Evolutionary conservation across 2,329 filamentous ascomycete genomes (phyloP), one percentile per base, ranked within the genome.

Genomic region (Aspergillus costaricaensis): DNA sequence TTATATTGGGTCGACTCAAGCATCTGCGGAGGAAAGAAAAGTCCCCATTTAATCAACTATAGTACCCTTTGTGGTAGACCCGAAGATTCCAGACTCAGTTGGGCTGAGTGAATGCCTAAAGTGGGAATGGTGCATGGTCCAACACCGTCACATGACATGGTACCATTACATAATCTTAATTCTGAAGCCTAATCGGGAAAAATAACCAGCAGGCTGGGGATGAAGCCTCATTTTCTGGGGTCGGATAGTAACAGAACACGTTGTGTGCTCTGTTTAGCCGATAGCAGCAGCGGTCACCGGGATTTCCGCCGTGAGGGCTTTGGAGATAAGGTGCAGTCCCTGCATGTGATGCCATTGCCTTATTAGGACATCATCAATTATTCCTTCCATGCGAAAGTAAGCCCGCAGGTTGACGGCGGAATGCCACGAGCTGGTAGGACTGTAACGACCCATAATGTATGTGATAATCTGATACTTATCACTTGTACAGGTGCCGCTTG

Each of bases 401-500:
- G 41, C 39, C 53, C 41, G 15, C 27, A 30, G n/a, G 53, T n/a
- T 43, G 53, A 55, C 53, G 39, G 53, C 39, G 43, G 53, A 55
- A 55, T 55, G 53, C 53, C 53, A 55, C 53, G 39, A 55, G 53
- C 39, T 55, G 53, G 53, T 55, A 55, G 25, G 39, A 32, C n/a
- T 32, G 25, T 23, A 47, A 23, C 25, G n/a, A 47, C 25, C n/a
- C 15, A 23, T 21, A 14, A 21, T 4, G 5, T 30, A 6, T 19
- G 12, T 25, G 27, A 21, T 6, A 7, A 5, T 9, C 5, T 23
- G 39, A 36, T 55, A n/a, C 53, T 55, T 23, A 55, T 9, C 32
- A 23, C n/a, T 47, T 14, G 30, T 23, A 25, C 53, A 73, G 72
- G 67, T 50, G 68, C 72, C 21, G 72, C 72, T 44, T 74, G 72